Base-by-base conservation (phyloP, 352 stramenopile genomes). In the Pythium phragmitis region DNA sequence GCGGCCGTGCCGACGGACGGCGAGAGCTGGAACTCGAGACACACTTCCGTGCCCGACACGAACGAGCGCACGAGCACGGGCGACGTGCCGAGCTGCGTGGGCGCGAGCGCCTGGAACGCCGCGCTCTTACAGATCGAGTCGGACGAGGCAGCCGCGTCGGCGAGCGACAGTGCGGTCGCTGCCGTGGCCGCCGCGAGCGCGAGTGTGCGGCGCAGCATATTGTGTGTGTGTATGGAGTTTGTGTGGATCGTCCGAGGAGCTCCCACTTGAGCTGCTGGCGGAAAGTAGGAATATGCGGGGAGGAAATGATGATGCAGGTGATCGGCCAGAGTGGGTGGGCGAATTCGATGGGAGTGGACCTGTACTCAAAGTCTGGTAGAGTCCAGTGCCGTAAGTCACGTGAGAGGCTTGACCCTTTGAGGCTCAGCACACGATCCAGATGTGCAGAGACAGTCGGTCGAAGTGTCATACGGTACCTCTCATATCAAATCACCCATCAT, bases 31-130 rank as follows among this genome's bases (percentile, higher is more conserved):
- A 89, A 89, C 67, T 92, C 73, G 54, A 92, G 65, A 58, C 84
- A 91, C 19, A 88, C 72, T 45, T 89, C 70, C 37, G 82, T 72
- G 28, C 68, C 84, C 49, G 80, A 61, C 12, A 90, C 61, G 30
- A 91, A 65, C 7, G 81, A 77, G 50, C 81, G 81, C 51, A 91
- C 56, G 67, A 77, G 72, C 52, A 92, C 72, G 50, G 84, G 84
- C 47, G 81, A 85, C 34, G 77, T 68, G 53, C 81, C 82, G 9
- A 92, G 72, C 8, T 66, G 62, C 23, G 73, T 81, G 17, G 77
- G 69, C 0, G 71, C 41, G 16, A 86, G 69, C 34, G 73, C 70
- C 28, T 70, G 66, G 60, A 92, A 92, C 43, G 67, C 75, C 47
- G 73, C 69, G 65, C 72, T 88, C 26, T 68, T 69, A 73, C 72